Evolutionary conservation across 495 filamentous ascomycete species (phyloP), one percentile per base, ranked within the genome.

Genomic region (Aspergillus panamensis): DNA sequence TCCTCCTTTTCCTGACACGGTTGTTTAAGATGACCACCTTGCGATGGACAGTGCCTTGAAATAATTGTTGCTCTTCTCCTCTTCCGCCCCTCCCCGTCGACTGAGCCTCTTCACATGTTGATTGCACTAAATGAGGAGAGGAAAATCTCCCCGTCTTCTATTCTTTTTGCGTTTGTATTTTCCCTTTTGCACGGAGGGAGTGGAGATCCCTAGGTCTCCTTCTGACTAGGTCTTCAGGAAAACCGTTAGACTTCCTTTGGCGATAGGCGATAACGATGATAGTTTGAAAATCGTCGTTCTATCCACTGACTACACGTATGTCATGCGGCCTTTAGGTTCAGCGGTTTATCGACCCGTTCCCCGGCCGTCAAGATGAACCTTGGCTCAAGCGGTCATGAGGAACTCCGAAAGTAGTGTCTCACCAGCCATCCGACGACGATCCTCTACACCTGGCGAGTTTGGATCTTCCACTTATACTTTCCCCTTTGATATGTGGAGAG

Each of bases 241-340:
- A 57, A 42, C 55, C 43, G 53, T 55, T 55, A 32, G 17, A 45
- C 21, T 44, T 45, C 47, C 25, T 50, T 17, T 32, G 29, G 62
- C 60, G 57, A 69, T 65, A 64, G 61, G 61, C 58, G 55, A 59
- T 42, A 40, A 33, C 55, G 40, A 61, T 65, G 51, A 65, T 66
- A 51, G 49, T 54, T 50, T 29, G 49, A 45, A 58, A 60, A 44
- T 55, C 58, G 21, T 58, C 58, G 35, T 42, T 54, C 57, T 53
- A 57, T 56, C 60, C 2, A 25, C 25, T 2, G 25, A 25, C 25
- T 60, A 48, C 59, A 60, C 55, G 69, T 55, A 71, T 71, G 67
- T 73, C 69, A 73, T 74, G 69, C 63, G 71, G 62, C 51, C 67
- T 32, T 73, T 69, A 72, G 61, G 70, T 73, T 76, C 67, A 69